Conservation (phyloP, 305 asterid species). For the Rubia peregrina region DNA sequence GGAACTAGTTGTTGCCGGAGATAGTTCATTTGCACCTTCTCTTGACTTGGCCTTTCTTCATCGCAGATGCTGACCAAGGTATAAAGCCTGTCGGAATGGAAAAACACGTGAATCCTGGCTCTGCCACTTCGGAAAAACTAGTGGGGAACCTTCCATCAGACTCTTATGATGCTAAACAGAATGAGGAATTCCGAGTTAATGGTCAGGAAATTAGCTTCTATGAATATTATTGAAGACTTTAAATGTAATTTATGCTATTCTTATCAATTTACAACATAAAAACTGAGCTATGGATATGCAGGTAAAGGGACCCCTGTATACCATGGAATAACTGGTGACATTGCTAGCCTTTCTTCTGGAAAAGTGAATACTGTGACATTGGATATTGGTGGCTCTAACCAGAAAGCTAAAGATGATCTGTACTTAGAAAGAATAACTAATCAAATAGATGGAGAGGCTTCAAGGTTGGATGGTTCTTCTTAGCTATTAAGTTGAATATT, state of each 20-base stretch:
- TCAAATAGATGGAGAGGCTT: slow-evolving; percentile 31
- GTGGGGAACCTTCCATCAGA: slow-evolving; percentile 25
- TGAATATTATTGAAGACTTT: slow-evolving; percentile 10
- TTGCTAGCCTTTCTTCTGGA: slow-evolving; percentile 26
- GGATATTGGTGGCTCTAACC: slow-evolving; percentile 24
- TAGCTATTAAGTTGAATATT: slow-evolving; percentile 2
- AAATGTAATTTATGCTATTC: slow-evolving; percentile 8
- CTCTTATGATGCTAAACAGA: slow-evolving; percentile 17
- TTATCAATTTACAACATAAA: slow-evolving; percentile 15
- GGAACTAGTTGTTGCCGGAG: slow-evolving; percentile 9
- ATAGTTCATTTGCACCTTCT: slow-evolving; percentile 15
- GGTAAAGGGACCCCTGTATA: slow-evolving; percentile 36
- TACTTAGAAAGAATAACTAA: slow-evolving; percentile 24
- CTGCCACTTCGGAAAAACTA: slow-evolving; percentile 29
- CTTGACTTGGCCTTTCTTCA: slow-evolving; percentile 26
- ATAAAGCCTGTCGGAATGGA: slow-evolving; percentile 39
- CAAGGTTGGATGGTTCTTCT: slow-evolving; percentile 39
- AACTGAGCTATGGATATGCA: slow-evolving; percentile 38
- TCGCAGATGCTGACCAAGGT: slow-evolving; percentile 38
- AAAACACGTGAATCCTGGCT: slow-evolving; percentile 29
- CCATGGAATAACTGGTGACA: slow-evolving; percentile 29
- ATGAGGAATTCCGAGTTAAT: slow-evolving; percentile 26
- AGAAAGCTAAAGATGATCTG: slow-evolving; percentile 26
- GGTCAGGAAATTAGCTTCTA: slow-evolving; percentile 39
- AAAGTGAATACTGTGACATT: slow-evolving; percentile 27